Evolutionary conservation across 306 rosid genomes (phyloP).

Genomic region (Ammopiptanthus mongolicus): DNA sequence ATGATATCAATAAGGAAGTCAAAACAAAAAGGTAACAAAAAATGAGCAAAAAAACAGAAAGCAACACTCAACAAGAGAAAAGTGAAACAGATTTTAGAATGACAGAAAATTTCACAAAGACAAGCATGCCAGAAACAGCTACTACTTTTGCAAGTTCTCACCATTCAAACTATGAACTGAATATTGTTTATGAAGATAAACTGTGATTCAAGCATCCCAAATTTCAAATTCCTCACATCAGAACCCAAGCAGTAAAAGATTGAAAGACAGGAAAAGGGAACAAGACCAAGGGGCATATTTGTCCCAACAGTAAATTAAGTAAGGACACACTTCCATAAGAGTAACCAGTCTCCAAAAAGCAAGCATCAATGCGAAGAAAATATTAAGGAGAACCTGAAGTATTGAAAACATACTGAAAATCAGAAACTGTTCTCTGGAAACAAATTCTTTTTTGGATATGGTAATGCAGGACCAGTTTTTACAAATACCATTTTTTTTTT

Average conservation of each 20-base stretch:
- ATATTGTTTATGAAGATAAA: background rate
- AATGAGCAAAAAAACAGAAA: background rate
- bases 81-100: background rate
- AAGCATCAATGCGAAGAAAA: background rate
- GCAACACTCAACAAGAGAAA: background rate
- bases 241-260: background rate
- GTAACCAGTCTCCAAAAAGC: background rate
- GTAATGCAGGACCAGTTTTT: background rate
- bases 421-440: background rate
- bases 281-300: background rate
- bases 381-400: background rate
- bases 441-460: background rate
- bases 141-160: background rate
- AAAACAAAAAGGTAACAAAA: background rate
- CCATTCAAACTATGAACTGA: background rate
- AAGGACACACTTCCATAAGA: background rate
- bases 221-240: background rate
- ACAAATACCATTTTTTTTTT: background rate
- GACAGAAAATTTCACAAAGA: background rate
- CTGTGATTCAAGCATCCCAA: background rate
- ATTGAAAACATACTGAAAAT: background rate
- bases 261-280: background rate
- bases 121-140: background rate
- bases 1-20: background rate
- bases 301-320: background rate